Evolutionary conservation across 805 yeast genomes (phyloP).

Genomic region (Saccharomycopsis oosterbeekiorum): DNA sequence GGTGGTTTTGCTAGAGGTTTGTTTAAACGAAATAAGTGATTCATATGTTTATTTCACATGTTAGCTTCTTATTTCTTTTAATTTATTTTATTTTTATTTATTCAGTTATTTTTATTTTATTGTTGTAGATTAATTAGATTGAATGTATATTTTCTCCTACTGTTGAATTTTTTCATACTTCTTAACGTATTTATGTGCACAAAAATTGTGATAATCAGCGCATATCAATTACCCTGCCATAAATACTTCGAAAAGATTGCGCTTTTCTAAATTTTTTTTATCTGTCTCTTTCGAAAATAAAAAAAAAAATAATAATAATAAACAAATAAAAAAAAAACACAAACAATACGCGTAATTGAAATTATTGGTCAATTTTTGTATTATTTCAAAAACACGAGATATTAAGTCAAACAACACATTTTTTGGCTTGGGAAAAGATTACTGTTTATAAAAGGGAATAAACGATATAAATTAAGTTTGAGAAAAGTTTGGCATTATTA

Average conservation of each 20-base stretch:
- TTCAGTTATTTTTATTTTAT: not conserved
- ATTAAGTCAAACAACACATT: not conserved
- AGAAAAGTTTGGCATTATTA: not conserved
- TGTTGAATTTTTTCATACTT: not conserved
- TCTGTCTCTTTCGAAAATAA: not conserved
- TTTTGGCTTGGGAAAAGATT: not conserved
- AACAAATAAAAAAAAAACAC: not conserved
- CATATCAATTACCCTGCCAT: not conserved
- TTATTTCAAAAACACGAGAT: no score
- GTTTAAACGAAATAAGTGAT: conserved; percentile 16
- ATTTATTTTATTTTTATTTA: not conserved
- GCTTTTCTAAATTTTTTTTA: not conserved
- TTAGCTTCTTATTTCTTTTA: not conserved
- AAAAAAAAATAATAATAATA: not conserved
- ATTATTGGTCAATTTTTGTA: not conserved
- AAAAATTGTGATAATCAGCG: no score
- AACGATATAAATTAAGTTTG: no score
- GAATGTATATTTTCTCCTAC: not conserved
- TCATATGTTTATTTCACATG: no score
- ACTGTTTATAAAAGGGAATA: not conserved
- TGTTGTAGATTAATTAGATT: no score
- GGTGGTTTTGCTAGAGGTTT: conserved; percentile 13
- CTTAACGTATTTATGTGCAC: not conserved
- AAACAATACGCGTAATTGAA: not conserved
- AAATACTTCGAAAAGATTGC: not conserved